phyloP scores from a whole-genome alignment of 163 green algal species.

The Scenedesmus sp. region DNA sequence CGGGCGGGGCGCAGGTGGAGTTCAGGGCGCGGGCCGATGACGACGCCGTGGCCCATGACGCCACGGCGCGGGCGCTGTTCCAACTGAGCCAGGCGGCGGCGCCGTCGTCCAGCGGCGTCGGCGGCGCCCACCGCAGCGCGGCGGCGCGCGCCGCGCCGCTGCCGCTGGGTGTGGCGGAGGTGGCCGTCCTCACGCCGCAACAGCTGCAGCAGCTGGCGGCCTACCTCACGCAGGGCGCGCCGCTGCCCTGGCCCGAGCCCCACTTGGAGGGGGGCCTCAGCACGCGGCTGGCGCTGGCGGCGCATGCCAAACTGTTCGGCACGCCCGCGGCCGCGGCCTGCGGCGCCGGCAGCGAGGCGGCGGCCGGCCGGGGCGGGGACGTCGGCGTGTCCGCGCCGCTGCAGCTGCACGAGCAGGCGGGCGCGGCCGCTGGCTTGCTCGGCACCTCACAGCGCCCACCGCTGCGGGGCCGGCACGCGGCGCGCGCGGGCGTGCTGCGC shows the following conservation, averaged over 20 bases:
- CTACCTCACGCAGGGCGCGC: constrained; percentile 36
- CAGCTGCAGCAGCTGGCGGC: constrained; percentile 53
- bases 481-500: constrained; percentile 55
- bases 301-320: constrained; percentile 49
- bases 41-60: constrained; percentile 21
- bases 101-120: constrained; percentile 5
- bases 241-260: constrained; percentile 49
- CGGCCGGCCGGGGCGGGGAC: background rate
- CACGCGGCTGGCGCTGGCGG: constrained; percentile 31
- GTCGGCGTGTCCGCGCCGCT: background rate
- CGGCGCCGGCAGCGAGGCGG: background rate
- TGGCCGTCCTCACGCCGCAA: constrained; percentile 26
- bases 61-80: constrained; percentile 25
- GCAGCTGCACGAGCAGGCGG: constrained; percentile 5
- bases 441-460: constrained; percentile 50
- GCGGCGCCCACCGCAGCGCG: constrained; percentile 35
- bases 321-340: constrained; percentile 28
- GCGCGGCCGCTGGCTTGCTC: background rate
- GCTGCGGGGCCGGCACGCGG: constrained; percentile 43
- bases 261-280: constrained; percentile 25
- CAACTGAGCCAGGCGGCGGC: constrained; percentile 27
- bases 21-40: constrained; percentile 30
- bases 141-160: background rate
- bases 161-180: constrained; percentile 29
- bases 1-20: constrained; percentile 38